phyloP scores from a whole-genome alignment of 306 rosid species.

The Psophocarpus tetragonolobus region DNA sequence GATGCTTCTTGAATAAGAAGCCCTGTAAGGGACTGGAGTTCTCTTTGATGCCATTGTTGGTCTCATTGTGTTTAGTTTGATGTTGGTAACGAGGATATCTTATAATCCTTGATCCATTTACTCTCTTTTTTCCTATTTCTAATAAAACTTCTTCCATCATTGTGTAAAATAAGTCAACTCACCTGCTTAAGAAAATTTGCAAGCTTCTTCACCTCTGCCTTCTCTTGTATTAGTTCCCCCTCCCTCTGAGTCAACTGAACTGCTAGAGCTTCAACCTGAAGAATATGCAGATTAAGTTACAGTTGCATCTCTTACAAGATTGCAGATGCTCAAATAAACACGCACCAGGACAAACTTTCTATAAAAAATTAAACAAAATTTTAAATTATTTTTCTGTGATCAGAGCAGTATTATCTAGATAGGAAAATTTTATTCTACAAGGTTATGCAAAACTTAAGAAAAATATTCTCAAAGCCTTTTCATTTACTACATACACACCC shows the following conservation, averaged over 20 bases:
- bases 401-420: not conserved
- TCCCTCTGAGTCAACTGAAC: constrained; percentile 85
- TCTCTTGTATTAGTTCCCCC: constrained; percentile 79
- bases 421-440: not conserved
- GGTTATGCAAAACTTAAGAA: not conserved
- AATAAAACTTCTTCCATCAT: not conserved
- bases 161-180: constrained; percentile 27
- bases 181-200: constrained; percentile 98
- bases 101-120: not conserved
- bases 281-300: constrained; percentile 5
- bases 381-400: not conserved
- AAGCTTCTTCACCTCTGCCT: constrained; percentile 91
- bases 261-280: constrained; percentile 76
- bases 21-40: not conserved
- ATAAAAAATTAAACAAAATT: not conserved
- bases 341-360: not conserved
- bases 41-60: not conserved
- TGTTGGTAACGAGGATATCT: not conserved
- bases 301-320: constrained; percentile 18
- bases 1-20: not conserved
- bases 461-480: not conserved
- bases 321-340: not conserved
- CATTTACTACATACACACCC: not conserved
- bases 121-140: not conserved
- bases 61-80: not conserved